Evolutionary conservation across 2,329 filamentous ascomycete genomes (phyloP).

Genomic region (Cryphonectria carpinicola): DNA sequence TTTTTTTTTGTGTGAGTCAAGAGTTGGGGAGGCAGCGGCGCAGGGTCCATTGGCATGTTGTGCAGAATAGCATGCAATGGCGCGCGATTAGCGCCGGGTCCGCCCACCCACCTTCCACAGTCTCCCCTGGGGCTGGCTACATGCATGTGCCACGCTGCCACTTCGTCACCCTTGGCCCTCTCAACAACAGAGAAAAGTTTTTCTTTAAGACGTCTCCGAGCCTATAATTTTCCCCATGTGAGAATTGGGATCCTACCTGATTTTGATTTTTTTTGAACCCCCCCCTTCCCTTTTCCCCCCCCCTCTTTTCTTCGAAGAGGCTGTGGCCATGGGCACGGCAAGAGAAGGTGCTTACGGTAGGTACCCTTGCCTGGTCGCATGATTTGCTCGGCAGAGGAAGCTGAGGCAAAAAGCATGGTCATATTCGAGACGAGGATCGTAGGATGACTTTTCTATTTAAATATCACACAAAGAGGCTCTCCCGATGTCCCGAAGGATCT

Average conservation of each 20-base stretch:
- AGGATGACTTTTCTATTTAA: constrained; percentile 23
- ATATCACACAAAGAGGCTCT: constrained; percentile 12
- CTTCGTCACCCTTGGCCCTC: not conserved
- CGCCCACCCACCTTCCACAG: not conserved
- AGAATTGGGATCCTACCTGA: not conserved
- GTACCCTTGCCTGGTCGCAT: constrained; percentile 4
- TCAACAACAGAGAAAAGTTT: constrained; percentile 5
- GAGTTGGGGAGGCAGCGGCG: not conserved
- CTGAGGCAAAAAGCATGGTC: not conserved
- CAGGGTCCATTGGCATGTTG: constrained; percentile 7
- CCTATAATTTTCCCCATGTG: not conserved
- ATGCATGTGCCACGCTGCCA: constrained; percentile 10
- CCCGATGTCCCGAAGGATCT: constrained; percentile 13
- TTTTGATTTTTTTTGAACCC: not conserved
- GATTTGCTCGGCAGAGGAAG: not conserved
- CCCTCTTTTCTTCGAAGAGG: not conserved
- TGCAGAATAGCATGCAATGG: constrained; percentile 10
- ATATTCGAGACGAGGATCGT: constrained; percentile 13
- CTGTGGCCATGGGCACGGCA: not conserved
- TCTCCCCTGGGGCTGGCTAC: not conserved
- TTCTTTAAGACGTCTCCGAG: not conserved
- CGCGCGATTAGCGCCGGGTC: constrained; percentile 18
- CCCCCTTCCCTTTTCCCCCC: too few relatives aligned
- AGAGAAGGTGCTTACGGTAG: constrained; percentile 15
- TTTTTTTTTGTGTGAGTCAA: not conserved